Percentiles rank a stretch among this genome's conserved stretches.
Evolutionary conservation across 2,329 filamentous ascomycete genomes (phyloP).

Genomic region (Capronia epimyces): DNA sequence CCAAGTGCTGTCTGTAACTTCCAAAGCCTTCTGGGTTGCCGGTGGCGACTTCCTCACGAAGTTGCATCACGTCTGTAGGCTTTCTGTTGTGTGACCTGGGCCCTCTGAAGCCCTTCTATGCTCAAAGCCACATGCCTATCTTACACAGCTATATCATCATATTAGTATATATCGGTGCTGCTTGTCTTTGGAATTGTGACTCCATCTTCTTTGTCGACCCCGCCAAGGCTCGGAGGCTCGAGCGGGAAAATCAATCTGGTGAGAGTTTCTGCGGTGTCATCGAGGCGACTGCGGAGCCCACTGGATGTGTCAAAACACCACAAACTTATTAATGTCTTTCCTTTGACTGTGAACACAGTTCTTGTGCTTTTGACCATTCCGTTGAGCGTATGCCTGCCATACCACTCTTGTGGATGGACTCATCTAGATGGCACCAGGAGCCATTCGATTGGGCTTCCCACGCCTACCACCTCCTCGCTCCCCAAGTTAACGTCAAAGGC

Average conservation of each 20-base stretch:
- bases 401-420: slow-evolving; percentile 30
- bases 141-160: background rate
- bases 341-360: background rate
- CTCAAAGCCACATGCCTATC: too few relatives aligned
- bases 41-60: background rate
- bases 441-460: slow-evolving; percentile 43
- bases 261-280: background rate
- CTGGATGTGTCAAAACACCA: background rate
- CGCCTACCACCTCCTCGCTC: slow-evolving; percentile 43
- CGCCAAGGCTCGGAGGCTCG: background rate
- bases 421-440: slow-evolving; percentile 42
- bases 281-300: background rate
- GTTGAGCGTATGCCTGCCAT: slow-evolving; percentile 27
- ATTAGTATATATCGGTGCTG: background rate
- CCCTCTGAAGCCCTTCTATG: too few relatives aligned
- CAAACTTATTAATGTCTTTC: background rate
- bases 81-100: background rate
- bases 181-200: background rate
- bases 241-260: background rate
- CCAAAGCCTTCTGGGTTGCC: background rate
- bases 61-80: too few relatives aligned
- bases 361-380: background rate
- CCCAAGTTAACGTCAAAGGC: slow-evolving; percentile 44
- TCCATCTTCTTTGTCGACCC: background rate
- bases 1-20: background rate